phyloP scores from a whole-genome alignment of 768 basidiomycete species.

The Lepiota brunneoincarnata region DNA sequence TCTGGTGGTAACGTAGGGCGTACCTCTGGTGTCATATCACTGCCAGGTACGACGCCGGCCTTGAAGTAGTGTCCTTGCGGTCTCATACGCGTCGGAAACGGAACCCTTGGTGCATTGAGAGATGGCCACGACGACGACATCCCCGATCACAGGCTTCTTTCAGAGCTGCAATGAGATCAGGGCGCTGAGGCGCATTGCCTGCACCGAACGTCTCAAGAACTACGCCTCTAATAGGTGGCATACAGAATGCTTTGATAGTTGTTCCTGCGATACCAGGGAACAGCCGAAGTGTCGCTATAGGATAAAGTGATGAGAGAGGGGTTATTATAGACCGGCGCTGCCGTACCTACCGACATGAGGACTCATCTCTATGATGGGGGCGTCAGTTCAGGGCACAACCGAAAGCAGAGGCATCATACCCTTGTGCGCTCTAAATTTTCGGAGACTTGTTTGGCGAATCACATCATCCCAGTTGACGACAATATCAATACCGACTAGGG shows the following conservation, averaged over 20 bases:
- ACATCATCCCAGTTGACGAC: conserved; percentile 88
- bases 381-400: conserved; percentile 3
- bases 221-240: conserved; percentile 72
- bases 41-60: conserved; percentile 79
- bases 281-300: conserved; percentile 72
- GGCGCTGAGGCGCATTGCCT: conserved; percentile 86
- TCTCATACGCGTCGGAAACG: conserved; percentile 83
- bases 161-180: conserved; percentile 72
- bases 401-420: conserved; percentile 30
- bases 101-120: conserved; percentile 87
- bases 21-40: conserved; percentile 97
- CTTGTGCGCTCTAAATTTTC: conserved; percentile 82
- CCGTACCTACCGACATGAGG: conserved; percentile 71
- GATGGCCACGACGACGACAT: conserved; percentile 86
- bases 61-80: conserved; percentile 66
- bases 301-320: conserved; percentile 6
- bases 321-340: neutral
- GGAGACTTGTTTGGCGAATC: conserved; percentile 74
- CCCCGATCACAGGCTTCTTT: conserved; percentile 81
- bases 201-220: conserved; percentile 92
- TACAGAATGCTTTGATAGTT: conserved; percentile 74
- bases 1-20: neutral
- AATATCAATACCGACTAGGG: conserved; percentile 84
- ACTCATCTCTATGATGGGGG: conserved; percentile 56
- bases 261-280: conserved; percentile 84